Percentiles rank a stretch among this genome's conserved stretches.
These are phyloP conservation scores for Kitagawia praeruptora DNA, from an alignment of 129 eudicot species.

Conservation along the genomic window DNA sequence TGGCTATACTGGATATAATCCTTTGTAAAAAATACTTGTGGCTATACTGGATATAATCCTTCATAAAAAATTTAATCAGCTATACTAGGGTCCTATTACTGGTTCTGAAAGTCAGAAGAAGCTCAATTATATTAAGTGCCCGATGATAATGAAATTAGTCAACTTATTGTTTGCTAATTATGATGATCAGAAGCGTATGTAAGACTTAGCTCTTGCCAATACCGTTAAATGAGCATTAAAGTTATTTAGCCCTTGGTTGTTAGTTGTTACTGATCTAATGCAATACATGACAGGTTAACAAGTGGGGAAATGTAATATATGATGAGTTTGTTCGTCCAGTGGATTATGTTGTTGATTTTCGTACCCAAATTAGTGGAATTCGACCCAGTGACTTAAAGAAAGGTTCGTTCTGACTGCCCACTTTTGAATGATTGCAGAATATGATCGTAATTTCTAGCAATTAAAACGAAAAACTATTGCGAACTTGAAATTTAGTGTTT, in stretches of 20 bases:
- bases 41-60: too few species aligned
- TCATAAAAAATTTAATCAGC: not conserved
- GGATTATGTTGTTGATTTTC: slow-evolving; percentile 90
- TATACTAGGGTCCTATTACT: not conserved
- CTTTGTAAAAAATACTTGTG: too few species aligned
- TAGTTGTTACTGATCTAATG: not conserved
- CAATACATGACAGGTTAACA: slow-evolving; percentile 58
- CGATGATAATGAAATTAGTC: not conserved
- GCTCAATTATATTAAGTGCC: not conserved
- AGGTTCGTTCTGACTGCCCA: slow-evolving; percentile 30
- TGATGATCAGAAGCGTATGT: not conserved
- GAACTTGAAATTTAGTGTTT: not conserved
- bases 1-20: not conserved
- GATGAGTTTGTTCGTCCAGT: slow-evolving; percentile 93
- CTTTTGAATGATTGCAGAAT: not conserved
- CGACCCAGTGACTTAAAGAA: slow-evolving; percentile 75
- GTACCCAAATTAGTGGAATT: slow-evolving; percentile 92
- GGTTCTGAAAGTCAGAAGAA: not conserved
- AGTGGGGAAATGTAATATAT: slow-evolving; percentile 86
- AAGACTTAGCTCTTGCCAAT: not conserved
- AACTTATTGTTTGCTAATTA: not conserved
- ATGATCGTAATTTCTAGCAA: not conserved
- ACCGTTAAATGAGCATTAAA: not conserved
- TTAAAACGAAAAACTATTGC: not conserved
- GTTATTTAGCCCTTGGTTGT: not conserved